These are phyloP conservation scores for Prunus yedoensis DNA, from an alignment of 331 rosid genomes.

Conservation along the genomic window DNA sequence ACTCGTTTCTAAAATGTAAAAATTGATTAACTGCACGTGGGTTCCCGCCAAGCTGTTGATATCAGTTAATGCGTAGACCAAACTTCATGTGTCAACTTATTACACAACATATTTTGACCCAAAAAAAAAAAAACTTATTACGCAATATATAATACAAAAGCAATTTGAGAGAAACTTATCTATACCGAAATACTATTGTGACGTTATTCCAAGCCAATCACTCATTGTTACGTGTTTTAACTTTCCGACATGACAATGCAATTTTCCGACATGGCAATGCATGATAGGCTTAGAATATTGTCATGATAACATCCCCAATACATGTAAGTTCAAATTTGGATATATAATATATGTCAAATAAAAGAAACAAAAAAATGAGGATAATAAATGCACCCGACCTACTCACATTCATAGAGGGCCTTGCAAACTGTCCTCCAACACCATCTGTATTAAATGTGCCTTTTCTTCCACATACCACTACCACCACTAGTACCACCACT, in stretches of 20 bases:
- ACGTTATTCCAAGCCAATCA: fast-evolving
- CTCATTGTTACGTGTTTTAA: too few relatives aligned
- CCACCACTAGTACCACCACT: too few relatives aligned
- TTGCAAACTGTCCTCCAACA: slow-evolving; percentile 58
- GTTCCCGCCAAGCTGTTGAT: too few relatives aligned
- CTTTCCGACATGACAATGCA: fast-evolving
- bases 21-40: background rate
- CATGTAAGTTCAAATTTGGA: too few relatives aligned
- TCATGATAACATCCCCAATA: fast-evolving
- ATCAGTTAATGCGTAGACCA: background rate
- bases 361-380: background rate
- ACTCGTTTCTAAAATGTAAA: too few relatives aligned
- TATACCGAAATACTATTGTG: fast-evolving
- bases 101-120: too few relatives aligned
- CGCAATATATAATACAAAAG: too few relatives aligned
- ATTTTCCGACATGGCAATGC: fast-evolving
- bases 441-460: slow-evolving; percentile 59
- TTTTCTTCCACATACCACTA: slow-evolving; percentile 8
- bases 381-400: slow-evolving; percentile 28
- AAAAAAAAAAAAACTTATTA: background rate
- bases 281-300: too few relatives aligned
- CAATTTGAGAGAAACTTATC: too few relatives aligned
- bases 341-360: background rate
- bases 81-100: background rate
- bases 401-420: slow-evolving; percentile 35